Percentiles rank a stretch among this genome's conserved stretches.
Evolutionary conservation across 768 basidiomycete species (phyloP).

Genomic region (Boletellus ananiceps): DNA sequence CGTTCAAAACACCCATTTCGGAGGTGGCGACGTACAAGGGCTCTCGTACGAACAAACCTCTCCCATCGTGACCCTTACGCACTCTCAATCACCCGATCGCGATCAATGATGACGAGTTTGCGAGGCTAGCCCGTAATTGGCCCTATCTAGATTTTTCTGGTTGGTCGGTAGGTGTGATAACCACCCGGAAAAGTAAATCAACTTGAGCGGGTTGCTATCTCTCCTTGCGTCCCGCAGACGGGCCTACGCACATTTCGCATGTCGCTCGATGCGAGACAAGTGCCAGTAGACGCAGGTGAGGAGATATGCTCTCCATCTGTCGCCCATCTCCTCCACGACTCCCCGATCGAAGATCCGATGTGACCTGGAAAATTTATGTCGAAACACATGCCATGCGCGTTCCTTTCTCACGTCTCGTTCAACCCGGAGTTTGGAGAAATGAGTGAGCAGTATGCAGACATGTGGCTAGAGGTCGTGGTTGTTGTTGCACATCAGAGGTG

Average conservation of each 20-base stretch:
- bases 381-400: not conserved
- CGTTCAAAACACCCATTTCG: too few species aligned
- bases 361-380: not conserved
- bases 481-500: too few species aligned
- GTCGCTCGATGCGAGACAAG: constrained; percentile 1
- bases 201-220: not conserved
- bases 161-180: not conserved
- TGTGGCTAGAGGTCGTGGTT: too few species aligned
- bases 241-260: not conserved
- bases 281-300: not conserved
- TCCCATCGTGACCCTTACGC: not conserved
- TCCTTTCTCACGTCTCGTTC: not conserved
- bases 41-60: not conserved
- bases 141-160: not conserved
- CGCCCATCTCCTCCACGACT: not conserved
- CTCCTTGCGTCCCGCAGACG: not conserved
- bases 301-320: not conserved
- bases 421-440: too few species aligned
- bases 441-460: too few species aligned
- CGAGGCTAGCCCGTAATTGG: not conserved
- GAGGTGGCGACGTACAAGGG: not conserved
- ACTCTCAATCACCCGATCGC: not conserved
- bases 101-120: not conserved
- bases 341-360: not conserved
- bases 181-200: not conserved